A percentile compares a stretch with the other conserved stretches of the same genome.
phyloP scores from a whole-genome alignment of 495 filamentous ascomycete species.

The Aspergillus wentii region DNA sequence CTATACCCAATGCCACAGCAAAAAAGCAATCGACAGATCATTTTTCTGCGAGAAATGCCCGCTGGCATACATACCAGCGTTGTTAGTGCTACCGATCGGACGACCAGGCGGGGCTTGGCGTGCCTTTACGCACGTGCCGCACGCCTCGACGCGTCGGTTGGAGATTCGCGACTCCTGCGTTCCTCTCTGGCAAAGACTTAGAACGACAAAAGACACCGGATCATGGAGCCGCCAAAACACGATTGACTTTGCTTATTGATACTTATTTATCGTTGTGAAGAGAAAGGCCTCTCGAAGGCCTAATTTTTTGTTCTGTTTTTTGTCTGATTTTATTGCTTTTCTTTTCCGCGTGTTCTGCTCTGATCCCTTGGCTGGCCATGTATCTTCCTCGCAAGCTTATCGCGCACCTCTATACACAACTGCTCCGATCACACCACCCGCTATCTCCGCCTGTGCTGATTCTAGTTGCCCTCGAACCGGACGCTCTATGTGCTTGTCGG shows the following conservation, averaged over 20 bases:
- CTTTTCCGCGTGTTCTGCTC: not conserved
- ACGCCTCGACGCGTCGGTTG: conserved; percentile 8
- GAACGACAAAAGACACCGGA: not conserved
- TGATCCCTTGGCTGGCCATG: conserved; percentile 51
- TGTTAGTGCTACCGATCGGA: too few relatives aligned
- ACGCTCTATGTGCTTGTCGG: conserved; percentile 91
- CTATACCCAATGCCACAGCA: too few relatives aligned
- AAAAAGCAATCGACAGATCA: too few relatives aligned
- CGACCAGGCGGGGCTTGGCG: conserved; percentile 5
- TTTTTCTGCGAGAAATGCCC: too few relatives aligned
- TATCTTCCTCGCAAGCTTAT: conserved; percentile 90
- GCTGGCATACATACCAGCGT: too few relatives aligned
- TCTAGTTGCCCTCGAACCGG: conserved; percentile 88
- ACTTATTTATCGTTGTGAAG: not conserved
- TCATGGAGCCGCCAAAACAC: conserved; percentile 3
- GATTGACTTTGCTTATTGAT: not conserved
- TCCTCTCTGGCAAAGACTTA: not conserved
- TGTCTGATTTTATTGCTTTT: not conserved
- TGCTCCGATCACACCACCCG: conserved; percentile 74
- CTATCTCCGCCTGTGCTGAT: conserved; percentile 88
- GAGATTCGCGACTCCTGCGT: conserved; percentile 5
- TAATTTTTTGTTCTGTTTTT: not conserved
- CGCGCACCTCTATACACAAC: conserved; percentile 83
- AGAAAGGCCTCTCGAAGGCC: conserved; percentile 1
- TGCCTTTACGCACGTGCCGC: conserved; percentile 9